Evolutionary conservation across 1,139 yeast species (phyloP).

Genomic region (Kurtzmaniella quercitrusa): DNA sequence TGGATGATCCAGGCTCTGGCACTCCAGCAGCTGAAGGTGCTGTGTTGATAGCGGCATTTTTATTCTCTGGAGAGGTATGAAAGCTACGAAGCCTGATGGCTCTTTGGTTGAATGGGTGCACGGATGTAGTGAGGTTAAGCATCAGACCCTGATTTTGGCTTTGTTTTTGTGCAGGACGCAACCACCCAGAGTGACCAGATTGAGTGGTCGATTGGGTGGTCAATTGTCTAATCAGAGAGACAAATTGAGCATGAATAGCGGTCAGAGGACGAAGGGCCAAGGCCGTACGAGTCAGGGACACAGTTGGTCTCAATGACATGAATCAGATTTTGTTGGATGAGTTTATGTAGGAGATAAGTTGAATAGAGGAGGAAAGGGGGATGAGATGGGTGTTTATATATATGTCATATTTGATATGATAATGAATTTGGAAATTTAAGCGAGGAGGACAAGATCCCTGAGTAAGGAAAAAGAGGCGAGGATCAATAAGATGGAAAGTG

Average conservation of each 20-base stretch:
- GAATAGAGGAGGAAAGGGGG: neutral
- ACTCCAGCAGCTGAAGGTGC: neutral
- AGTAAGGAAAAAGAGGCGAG: neutral
- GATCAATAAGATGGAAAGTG: neutral
- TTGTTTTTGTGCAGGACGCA: neutral
- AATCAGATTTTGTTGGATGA: neutral
- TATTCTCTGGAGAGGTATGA: conserved; percentile 6
- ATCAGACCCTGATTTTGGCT: no score
- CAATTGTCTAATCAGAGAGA: neutral
- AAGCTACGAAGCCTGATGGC: neutral
- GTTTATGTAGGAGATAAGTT: no score
- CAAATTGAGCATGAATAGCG: conserved; percentile 4
- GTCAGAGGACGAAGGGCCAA: conserved; percentile 3
- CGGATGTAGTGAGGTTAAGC: no score
- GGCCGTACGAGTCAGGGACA: conserved; percentile 1
- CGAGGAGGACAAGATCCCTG: neutral
- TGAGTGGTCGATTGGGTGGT: neutral
- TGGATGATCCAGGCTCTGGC: conserved; percentile 1
- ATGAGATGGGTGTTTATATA: neutral
- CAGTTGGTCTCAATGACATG: neutral
- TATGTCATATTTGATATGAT: neutral
- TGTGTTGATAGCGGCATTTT: neutral
- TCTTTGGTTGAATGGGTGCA: neutral
- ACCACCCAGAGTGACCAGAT: neutral
- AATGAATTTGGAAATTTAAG: neutral